phyloP scores from a whole-genome alignment of 2,329 filamentous ascomycete genomes.

The Pseudocercospora cruenta region DNA sequence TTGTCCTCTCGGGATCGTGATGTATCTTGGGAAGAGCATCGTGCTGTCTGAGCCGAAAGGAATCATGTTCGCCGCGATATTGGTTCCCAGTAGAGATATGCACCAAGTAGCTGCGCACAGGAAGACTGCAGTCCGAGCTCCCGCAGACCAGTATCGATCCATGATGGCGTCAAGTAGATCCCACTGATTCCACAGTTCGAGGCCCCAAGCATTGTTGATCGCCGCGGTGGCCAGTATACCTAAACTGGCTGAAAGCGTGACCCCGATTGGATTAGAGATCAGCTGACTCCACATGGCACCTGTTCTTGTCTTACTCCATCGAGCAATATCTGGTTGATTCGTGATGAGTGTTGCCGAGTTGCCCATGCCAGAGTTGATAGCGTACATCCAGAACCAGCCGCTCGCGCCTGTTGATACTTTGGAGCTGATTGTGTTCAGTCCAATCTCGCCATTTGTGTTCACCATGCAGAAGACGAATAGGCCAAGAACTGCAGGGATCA shows the following conservation, averaged over 20 bases:
- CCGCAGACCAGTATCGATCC: slow-evolving; percentile 37
- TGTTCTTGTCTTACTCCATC: slow-evolving; percentile 45
- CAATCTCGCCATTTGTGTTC: slow-evolving; percentile 37
- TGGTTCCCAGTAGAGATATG: slow-evolving; percentile 44
- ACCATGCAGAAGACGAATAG: slow-evolving; percentile 44
- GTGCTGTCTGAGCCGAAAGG: slow-evolving; percentile 41
- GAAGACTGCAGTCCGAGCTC: slow-evolving; percentile 46
- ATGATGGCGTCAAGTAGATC: slow-evolving; percentile 42
- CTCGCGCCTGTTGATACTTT: slow-evolving; percentile 34
- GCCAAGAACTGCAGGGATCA: slow-evolving; percentile 41
- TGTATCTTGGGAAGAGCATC: slow-evolving; percentile 53
- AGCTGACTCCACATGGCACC: slow-evolving; percentile 50
- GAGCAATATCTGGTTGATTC: slow-evolving; percentile 53
- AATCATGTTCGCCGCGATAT: slow-evolving; percentile 44
- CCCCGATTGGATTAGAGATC: slow-evolving; percentile 46
- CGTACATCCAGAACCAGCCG: slow-evolving; percentile 47
- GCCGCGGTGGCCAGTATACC: slow-evolving; percentile 51
- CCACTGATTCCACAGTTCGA: slow-evolving; percentile 41
- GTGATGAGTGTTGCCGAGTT: slow-evolving; percentile 49
- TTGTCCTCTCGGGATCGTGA: slow-evolving; percentile 48
- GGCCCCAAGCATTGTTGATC: slow-evolving; percentile 49
- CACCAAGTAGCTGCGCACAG: slow-evolving; percentile 43
- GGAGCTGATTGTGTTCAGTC: slow-evolving; percentile 53
- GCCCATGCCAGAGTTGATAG: slow-evolving; percentile 49
- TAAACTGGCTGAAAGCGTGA: slow-evolving; percentile 47